Base-by-base conservation (phyloP, 176 grass and related monocot genomes). In the Oryza punctata region DNA sequence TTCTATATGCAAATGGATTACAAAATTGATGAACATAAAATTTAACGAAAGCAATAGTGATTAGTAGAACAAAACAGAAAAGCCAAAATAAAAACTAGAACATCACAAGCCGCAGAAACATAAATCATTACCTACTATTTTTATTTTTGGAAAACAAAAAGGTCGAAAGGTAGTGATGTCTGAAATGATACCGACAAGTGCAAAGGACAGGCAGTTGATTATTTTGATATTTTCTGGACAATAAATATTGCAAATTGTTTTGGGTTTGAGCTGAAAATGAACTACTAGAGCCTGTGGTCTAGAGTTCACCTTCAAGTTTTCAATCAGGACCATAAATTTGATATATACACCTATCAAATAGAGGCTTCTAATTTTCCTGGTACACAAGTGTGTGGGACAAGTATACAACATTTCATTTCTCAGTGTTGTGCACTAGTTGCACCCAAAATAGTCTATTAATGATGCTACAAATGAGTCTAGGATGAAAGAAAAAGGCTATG, bases 91-190 rank as follows among this genome's bases (percentile, higher is more conserved):
- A 54, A 54, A 19, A 54, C 50, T 54, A 54, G 5, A 35, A 35
- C 33, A 60, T 60, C 57, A 60, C 57, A 60, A n/a, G 57, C 57
- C 7, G 18, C 7, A 23, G 21, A 60, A n/a, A 60, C 7, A 60
- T 60, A 60, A 3, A 60, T 23, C 18, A n/a, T 60, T n/a, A 8
- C 16, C 7, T 60, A 21, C 21, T 23, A 60, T n/a, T 60, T 57
- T 60, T 60, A 23, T 60, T 60, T 23, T 60, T 30, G 30, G 47
- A 14, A 12, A 30, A 29, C 15, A 33, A 54, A 32, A 29, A 82
- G 41, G 57, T 76, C 26, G 10, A 85, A 63, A 85, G 27, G 87
- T 78, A 85, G 50, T 49, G 52, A 76, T 70, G 29, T 54, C 71
- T 18, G 23, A 43, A 50, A 69, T 25, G 70, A 89, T 12, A 63